These are phyloP conservation scores for Paecilomyces niveus DNA, from an alignment of 2,329 filamentous ascomycete species.

Conservation along the genomic window DNA sequence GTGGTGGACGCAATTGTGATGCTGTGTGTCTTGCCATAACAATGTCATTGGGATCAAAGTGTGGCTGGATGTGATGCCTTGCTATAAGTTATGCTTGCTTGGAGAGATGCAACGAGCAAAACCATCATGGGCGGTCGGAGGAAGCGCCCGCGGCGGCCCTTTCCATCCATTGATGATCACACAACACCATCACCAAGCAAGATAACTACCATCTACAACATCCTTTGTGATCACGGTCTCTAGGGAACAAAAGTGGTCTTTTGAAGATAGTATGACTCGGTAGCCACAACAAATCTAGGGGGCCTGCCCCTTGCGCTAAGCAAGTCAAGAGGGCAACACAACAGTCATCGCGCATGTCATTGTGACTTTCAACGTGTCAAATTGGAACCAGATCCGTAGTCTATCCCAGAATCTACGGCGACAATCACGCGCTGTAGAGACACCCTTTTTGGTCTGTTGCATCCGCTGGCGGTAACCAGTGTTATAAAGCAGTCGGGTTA, in stretches of 20 bases:
- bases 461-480: background rate
- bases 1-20: background rate
- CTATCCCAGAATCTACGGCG: background rate
- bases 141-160: background rate
- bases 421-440: background rate
- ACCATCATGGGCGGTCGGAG: background rate
- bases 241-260: background rate
- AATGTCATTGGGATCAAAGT: background rate
- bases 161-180: background rate
- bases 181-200: background rate
- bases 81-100: background rate
- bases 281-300: background rate
- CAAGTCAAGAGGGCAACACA: background rate
- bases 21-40: background rate
- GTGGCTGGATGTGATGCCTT: background rate
- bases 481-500: background rate
- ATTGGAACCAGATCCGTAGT: background rate
- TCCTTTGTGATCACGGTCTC: background rate
- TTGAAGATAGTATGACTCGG: background rate
- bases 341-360: background rate
- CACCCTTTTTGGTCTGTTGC: background rate
- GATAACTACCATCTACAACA: background rate
- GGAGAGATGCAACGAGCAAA: background rate
- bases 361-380: background rate
- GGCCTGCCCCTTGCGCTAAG: background rate